These are phyloP conservation scores for Strigomonas culicis DNA, from an alignment of 208 protist species.

Conservation along the genomic window DNA sequence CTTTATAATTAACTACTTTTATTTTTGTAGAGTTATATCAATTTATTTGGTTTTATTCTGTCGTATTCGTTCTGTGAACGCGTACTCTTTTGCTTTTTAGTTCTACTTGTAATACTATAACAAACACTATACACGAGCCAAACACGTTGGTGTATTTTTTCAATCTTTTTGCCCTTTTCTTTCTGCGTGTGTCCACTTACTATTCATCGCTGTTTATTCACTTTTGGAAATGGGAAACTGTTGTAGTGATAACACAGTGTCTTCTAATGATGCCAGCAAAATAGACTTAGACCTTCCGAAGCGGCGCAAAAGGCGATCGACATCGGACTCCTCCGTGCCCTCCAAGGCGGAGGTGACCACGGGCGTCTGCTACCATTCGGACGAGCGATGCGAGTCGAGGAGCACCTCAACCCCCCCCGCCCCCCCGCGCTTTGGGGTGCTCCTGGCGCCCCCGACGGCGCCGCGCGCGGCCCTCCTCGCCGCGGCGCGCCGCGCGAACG, in stretches of 20 bases:
- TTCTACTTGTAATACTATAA: too few species aligned
- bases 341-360: background rate
- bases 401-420: background rate
- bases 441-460: background rate
- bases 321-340: background rate
- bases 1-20: background rate
- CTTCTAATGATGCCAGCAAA: background rate
- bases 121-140: background rate
- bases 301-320: background rate
- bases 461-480: background rate
- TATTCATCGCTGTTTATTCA: background rate
- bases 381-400: background rate
- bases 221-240: background rate
- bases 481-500: background rate
- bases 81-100: background rate
- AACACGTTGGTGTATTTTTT: background rate
- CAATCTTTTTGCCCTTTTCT: too few species aligned
- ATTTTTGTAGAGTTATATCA: slow-evolving; percentile 4
- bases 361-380: background rate
- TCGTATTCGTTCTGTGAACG: background rate
- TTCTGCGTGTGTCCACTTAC: too few species aligned
- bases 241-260: background rate
- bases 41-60: background rate
- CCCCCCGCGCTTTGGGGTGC: background rate
- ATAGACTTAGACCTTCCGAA: background rate